These are phyloP conservation scores for Auricularia sp. DNA, from an alignment of 768 basidiomycete species.

Conservation along the genomic window DNA sequence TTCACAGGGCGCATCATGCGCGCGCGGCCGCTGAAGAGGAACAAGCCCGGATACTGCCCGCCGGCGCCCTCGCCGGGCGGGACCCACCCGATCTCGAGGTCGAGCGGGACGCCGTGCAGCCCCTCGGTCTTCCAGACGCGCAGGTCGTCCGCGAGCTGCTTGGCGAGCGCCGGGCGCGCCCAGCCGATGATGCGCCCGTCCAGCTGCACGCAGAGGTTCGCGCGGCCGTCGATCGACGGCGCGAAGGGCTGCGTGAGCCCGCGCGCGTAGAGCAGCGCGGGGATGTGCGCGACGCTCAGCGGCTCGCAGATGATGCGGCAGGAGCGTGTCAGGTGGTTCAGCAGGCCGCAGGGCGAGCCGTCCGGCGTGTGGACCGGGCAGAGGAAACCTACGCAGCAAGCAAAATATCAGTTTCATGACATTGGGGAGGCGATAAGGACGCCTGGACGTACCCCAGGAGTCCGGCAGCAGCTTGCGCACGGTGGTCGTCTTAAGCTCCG, in stretches of 20 bases:
- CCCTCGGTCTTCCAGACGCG: conserved; percentile 94
- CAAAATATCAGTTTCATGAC: background rate
- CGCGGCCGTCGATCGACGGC: conserved; percentile 64
- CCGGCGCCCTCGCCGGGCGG: conserved; percentile 62
- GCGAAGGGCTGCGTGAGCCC: conserved; percentile 93
- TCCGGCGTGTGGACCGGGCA: conserved; percentile 99
- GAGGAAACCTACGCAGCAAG: conserved; percentile 58
- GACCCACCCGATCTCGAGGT: conserved; percentile 90
- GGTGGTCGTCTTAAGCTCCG: conserved; percentile 94
- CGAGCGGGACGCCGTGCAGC: conserved; percentile 69
- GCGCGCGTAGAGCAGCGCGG: conserved; percentile 67
- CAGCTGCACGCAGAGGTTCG: conserved; percentile 81
- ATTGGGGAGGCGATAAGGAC: conserved; percentile 5
- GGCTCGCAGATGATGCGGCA: conserved; percentile 82
- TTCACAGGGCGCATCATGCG: conserved; percentile 99
- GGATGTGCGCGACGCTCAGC: conserved; percentile 68
- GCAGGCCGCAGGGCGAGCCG: conserved; percentile 92
- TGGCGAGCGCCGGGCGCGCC: conserved; percentile 65
- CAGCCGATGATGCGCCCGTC: conserved; percentile 93
- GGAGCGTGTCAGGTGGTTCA: conserved; percentile 90
- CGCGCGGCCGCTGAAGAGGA: conserved; percentile 74
- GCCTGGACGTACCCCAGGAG: conserved; percentile 70
- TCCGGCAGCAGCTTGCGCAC: conserved; percentile 95
- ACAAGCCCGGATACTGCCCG: conserved; percentile 95
- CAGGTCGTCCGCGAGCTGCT: conserved; percentile 72